Conservation (phyloP, 768 basidiomycete species). For the Leccinum subgranulosum region DNA sequence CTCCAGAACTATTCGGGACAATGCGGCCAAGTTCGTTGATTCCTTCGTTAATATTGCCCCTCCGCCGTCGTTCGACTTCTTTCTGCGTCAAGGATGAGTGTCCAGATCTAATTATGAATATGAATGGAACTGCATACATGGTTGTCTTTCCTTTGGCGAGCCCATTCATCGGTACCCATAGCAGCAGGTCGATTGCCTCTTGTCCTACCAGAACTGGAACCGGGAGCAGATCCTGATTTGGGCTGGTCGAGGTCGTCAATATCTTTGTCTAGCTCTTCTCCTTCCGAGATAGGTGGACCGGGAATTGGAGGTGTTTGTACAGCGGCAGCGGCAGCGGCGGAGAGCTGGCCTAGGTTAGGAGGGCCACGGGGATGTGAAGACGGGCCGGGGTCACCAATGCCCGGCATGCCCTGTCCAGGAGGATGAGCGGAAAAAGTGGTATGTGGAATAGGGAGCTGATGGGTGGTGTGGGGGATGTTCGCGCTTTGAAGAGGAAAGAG, state of each 20-base stretch:
- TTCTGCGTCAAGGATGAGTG: slow-evolving; percentile 54
- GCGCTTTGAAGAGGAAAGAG: slow-evolving; percentile 25
- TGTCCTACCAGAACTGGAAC: slow-evolving; percentile 36
- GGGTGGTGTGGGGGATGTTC: slow-evolving; percentile 27
- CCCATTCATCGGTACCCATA: slow-evolving; percentile 79
- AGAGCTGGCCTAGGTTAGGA: slow-evolving; percentile 59
- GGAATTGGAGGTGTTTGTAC: slow-evolving; percentile 38
- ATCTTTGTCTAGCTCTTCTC: slow-evolving; percentile 25
- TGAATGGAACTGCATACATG: slow-evolving; percentile 49
- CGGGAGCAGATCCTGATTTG: slow-evolving; percentile 22
- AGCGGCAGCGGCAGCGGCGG: slow-evolving; percentile 41
- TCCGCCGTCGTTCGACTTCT: slow-evolving; percentile 94
- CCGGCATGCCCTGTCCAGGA: slow-evolving; percentile 41
- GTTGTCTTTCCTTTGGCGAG: slow-evolving; percentile 75
- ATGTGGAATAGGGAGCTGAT: slow-evolving; percentile 40
- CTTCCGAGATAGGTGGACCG: slow-evolving; percentile 15
- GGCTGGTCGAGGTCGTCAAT: slow-evolving; percentile 27
- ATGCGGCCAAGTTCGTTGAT: slow-evolving; percentile 90
- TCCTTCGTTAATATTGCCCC: slow-evolving; percentile 95
- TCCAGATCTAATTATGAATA: background rate
- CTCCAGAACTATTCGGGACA: slow-evolving; percentile 83
- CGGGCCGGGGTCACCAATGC: slow-evolving; percentile 66
- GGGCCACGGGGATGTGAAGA: slow-evolving; percentile 70
- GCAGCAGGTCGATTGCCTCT: slow-evolving; percentile 56
- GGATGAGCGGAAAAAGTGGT: slow-evolving; percentile 23